Evolutionary conservation across 352 stramenopile genomes (phyloP).

Genomic region (Phytopythium montanum): DNA sequence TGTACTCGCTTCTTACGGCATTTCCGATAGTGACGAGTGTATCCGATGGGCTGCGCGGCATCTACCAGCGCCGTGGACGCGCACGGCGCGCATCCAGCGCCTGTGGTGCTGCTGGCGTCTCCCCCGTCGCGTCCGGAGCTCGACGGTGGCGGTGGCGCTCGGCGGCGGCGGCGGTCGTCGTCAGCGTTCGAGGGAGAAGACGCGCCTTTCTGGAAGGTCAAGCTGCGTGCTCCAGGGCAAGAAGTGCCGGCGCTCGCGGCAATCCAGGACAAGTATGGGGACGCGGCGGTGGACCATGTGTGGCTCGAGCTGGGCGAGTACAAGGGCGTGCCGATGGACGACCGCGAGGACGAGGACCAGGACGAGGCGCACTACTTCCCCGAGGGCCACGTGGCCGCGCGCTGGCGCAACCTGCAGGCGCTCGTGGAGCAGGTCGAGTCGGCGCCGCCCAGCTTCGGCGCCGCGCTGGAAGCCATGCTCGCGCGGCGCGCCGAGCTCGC

Average conservation of each 20-base stretch:
- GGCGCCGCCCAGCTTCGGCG: conserved; percentile 7
- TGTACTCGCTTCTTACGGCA: background rate
- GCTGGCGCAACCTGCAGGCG: conserved; percentile 9
- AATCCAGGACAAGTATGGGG: conserved; percentile 9
- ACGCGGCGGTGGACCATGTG: conserved; percentile 5
- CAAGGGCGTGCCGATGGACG: conserved; percentile 7
- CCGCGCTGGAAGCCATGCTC: conserved; percentile 5
- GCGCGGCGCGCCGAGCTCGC: conserved; percentile 7
- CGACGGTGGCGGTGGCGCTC: background rate
- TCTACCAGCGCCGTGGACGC: conserved; percentile 7
- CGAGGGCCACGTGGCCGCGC: conserved; percentile 5
- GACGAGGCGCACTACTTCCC: conserved; percentile 9
- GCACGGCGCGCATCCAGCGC: background rate
- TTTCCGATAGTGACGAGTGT: background rate
- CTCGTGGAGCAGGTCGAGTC: conserved; percentile 8
- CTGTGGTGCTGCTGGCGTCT: conserved; percentile 7
- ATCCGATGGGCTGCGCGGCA: conserved; percentile 5
- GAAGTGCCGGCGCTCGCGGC: conserved; percentile 6
- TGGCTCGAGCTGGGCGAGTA: conserved; percentile 11
- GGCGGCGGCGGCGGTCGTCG: background rate
- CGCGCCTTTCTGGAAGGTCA: conserved; percentile 11
- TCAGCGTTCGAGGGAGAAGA: conserved; percentile 6
- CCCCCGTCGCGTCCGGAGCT: background rate
- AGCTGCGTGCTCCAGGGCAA: background rate
- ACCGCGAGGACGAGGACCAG: conserved; percentile 7